Base-by-base conservation (phyloP, 169 alveolate genomes). In the Plasmodium gaboni region DNA sequence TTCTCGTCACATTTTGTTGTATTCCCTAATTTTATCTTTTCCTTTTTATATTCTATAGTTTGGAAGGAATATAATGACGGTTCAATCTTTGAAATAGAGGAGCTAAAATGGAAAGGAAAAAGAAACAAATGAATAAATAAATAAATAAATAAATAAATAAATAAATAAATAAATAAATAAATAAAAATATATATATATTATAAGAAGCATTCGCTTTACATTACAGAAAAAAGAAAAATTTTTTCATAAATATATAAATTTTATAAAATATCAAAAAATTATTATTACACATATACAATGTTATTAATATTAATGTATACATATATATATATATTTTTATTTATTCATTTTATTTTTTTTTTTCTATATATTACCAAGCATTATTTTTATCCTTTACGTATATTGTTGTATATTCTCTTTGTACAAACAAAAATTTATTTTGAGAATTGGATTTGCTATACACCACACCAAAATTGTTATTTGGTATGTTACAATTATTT, bases 361-460 rank as follows among this genome's bases (percentile, higher is more conserved):
- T 63, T n/a, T 22, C 44, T 9, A 57, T 38, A 57, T 2, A 70
- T 64, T 78, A 78, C 89, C 89, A 78, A 24, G 9, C 10, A 78
- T 65, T 26, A 22, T 44, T 78, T 64, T 69, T 68, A 67, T 78
- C 78, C 68, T 78, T 78, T 64, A 78, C 65, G 53, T 64, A 65
- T 8, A 67, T 26, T 42, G 46, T 6, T 65, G 28, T 53, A 50
- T 78, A 8, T 46, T 38, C 22, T 50, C 67, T 78, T 65, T 78
- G 78, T 17, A 78, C 89, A 15, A 78, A 51, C 26, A 78, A 32
- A 19, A 78, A 50, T 7, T 42, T 65, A 19, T 50, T 28, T 15
- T 38, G 28, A 22, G 48, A 28, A 15, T 63, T 55, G 64, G 38
- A 24, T 28, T 78, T 78, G 64, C 19, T 19, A 22, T 64, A 53